Base-by-base conservation (phyloP, 441 rosid species). In the Pelargonium fulgidum region DNA sequence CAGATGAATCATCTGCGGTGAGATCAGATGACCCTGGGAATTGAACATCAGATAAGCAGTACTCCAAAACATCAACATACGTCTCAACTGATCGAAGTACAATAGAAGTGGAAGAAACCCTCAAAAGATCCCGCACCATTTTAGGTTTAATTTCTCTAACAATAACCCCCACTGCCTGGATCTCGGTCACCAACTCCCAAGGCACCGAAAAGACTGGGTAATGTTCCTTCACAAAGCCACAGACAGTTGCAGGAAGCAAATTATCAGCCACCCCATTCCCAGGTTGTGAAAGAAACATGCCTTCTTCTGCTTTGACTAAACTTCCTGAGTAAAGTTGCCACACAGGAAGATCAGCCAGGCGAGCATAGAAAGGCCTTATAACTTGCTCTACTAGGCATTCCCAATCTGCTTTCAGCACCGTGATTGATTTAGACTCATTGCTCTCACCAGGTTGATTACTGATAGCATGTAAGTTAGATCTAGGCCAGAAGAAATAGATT, bases 251-350 rank as follows among this genome's bases (percentile, higher is more conserved):
- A 1, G 98, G 98, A 79, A 94, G 98, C 78, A 94, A 73, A 81
- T 82, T 89, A 73, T 72, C 91, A 75, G 86, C 89, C 72, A 92
- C 87, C 26, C 85, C 90, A 79, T 86, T 83, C 70, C 94, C 98
- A 75, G 99, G 99, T 70, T 86, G 98, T 74, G 97, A 85, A 77
- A 94, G 86, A 84, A 94, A 92, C 99, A 94, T 94, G 75, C 99
- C 99, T 78, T 94, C 99, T 77, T 84, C 91, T 75, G 94, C 90
- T 85, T 86, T 94, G 71, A 92, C 99, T 72, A 92, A 70, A 77
- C 83, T 86, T 85, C 99, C 99, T 0, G 99, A 87, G 81, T 89
- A 92, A 68, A 94, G 86, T 79, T 94, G 97, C 99, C 99, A 94
- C 54, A 94, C 78, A 68, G 99, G 97, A 78, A 94, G 94, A 77